Evolutionary conservation across 106 monocot species (phyloP), one percentile per base, ranked within the genome.

Genomic region (Ottelia alismoides): DNA sequence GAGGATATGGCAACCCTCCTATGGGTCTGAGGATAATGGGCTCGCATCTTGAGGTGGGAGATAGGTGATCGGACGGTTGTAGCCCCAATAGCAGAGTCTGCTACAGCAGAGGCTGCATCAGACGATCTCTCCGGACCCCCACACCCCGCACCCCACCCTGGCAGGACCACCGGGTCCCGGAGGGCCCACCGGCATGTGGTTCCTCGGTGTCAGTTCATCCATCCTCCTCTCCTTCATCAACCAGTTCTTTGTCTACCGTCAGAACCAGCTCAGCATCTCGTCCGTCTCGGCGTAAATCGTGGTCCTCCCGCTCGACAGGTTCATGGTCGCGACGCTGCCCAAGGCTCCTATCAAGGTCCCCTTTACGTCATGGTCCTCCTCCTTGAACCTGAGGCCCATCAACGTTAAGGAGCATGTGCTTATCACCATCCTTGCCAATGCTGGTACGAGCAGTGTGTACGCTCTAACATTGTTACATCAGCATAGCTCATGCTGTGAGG

Each of bases 361-460:
- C 58, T 49, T 74, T 49, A 49, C 22, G 10, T 2, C 30, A 18
- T 80, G 63, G 66, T 62, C 67, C 51, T 80, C 75, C 49, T 71
- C 59, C 2, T 63, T 80, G 19, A 80, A 80, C 11, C 79, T 74
- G 1, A 71, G 74, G 9, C 79, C 79, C 1, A 74, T 80, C 67
- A 71, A 53, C 22, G 30, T 80, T 14, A 80, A 80, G 66, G 80
- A 80, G 64, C 80, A 80, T 18, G 80, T 80, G 11, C 67, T 80
- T 3, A 80, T 80, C 45, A 79, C 79, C 35, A 79, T 79, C 45
- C 74, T 79, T 27, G 79, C 79, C 27, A 74, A 66, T 51, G 62
- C 71, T 25, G 80, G 80, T 2, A 64, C 12, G 35, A 12, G 9
- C 35, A n/a, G n/a, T n/a, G n/a, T n/a, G n/a, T n/a, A n/a, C n/a